phyloP scores from a whole-genome alignment of 805 yeast species.

The Suhomyces sp. region DNA sequence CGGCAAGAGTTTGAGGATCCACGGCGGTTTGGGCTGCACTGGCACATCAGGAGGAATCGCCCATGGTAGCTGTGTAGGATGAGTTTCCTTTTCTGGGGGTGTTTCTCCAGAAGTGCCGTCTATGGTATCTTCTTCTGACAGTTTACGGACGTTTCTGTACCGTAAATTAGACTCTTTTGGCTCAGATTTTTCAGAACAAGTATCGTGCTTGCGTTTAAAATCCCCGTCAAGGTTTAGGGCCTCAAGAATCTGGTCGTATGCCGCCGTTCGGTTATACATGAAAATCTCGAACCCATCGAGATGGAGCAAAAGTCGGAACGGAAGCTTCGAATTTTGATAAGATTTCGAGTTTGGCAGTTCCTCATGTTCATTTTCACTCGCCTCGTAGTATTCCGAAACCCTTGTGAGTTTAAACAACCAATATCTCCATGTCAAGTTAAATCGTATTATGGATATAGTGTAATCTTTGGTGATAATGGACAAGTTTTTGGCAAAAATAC shows the following conservation, averaged over 20 bases:
- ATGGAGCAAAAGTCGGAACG: slow-evolving; percentile 54
- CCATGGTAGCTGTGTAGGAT: background rate
- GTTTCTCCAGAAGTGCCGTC: slow-evolving; percentile 4
- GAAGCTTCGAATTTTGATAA: slow-evolving; percentile 43
- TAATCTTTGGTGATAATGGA: slow-evolving; percentile 71
- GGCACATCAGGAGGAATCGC: background rate
- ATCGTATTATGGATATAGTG: slow-evolving; percentile 66
- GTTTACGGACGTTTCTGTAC: slow-evolving; percentile 12
- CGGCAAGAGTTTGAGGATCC: slow-evolving; percentile 50
- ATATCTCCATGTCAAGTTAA: slow-evolving; percentile 85
- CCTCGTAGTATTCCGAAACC: slow-evolving; percentile 31
- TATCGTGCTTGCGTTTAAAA: slow-evolving; percentile 6
- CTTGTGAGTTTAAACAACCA: slow-evolving; percentile 61
- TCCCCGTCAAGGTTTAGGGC: slow-evolving; percentile 20
- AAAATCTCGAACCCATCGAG: slow-evolving; percentile 82
- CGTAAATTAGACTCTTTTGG: slow-evolving; percentile 9
- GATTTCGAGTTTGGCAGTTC: slow-evolving; percentile 2
- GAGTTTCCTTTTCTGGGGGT: background rate
- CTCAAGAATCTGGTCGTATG: slow-evolving; percentile 66
- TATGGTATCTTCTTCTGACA: background rate
- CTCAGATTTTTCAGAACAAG: slow-evolving; percentile 13
- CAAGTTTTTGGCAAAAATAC: slow-evolving; percentile 73
- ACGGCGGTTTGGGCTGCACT: background rate
- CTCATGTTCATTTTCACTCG: slow-evolving; percentile 8
- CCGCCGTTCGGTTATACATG: slow-evolving; percentile 72